phyloP scores from a whole-genome alignment of 2,329 filamentous ascomycete genomes.

The Catunica adiposa region DNA sequence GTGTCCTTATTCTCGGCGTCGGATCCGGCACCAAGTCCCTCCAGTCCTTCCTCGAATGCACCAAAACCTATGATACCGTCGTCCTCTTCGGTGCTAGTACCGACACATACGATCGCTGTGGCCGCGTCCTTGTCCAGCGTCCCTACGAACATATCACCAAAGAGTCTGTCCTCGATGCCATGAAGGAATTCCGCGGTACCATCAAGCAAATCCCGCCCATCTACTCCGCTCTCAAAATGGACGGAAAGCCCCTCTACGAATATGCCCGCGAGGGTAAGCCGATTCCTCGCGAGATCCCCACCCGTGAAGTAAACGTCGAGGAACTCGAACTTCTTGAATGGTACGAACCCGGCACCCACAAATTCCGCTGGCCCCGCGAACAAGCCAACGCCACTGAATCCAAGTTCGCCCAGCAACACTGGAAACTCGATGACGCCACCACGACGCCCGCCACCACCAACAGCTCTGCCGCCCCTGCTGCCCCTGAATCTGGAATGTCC shows the following conservation, averaged over 20 bases:
- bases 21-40: slow-evolving; percentile 78
- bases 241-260: slow-evolving; percentile 90
- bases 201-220: slow-evolving; percentile 83
- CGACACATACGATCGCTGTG: slow-evolving; percentile 77
- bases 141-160: slow-evolving; percentile 68
- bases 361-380: slow-evolving; percentile 60
- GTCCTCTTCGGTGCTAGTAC: slow-evolving; percentile 84
- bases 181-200: slow-evolving; percentile 61
- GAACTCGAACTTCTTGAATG: slow-evolving; percentile 73
- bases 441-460: not conserved
- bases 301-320: slow-evolving; percentile 59
- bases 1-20: slow-evolving; percentile 76
- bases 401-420: slow-evolving; percentile 56
- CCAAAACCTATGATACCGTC: slow-evolving; percentile 81
- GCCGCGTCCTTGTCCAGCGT: slow-evolving; percentile 62
- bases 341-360: slow-evolving; percentile 64
- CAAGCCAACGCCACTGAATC: slow-evolving; percentile 64
- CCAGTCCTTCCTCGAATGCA: slow-evolving; percentile 64
- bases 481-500: slow-evolving; percentile 19
- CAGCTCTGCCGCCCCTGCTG: not conserved
- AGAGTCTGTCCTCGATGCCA: slow-evolving; percentile 58
- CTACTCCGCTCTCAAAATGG: slow-evolving; percentile 81
- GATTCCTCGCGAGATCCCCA: slow-evolving; percentile 70
- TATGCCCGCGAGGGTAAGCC: slow-evolving; percentile 82
- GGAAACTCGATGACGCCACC: slow-evolving; percentile 39